Percentiles rank a stretch among this genome's conserved stretches.
Evolutionary conservation across 2,329 filamentous ascomycete species (phyloP).

Genomic region (Botrytis aclada): DNA sequence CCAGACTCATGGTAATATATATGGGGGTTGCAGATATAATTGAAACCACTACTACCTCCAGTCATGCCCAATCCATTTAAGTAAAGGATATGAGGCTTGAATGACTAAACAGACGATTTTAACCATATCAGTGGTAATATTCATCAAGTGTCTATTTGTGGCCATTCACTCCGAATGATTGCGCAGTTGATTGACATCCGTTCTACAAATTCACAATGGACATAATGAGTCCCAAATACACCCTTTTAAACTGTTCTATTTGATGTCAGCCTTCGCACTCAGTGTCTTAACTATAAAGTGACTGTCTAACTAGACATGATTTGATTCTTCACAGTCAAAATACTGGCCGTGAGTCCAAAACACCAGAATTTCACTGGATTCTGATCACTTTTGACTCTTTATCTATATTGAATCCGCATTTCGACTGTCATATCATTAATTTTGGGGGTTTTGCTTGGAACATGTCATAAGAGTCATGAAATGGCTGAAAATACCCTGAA

Average conservation of each 20-base stretch:
- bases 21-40: neutral
- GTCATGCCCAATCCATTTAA: neutral
- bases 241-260: too few relatives aligned
- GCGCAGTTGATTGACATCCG: too few relatives aligned
- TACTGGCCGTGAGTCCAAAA: neutral
- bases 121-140: too few relatives aligned
- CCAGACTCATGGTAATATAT: neutral
- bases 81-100: neutral
- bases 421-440: neutral
- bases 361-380: neutral
- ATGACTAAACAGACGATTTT: too few relatives aligned
- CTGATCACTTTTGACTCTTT: neutral
- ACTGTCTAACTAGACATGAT: neutral
- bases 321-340: neutral
- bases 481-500: neutral
- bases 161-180: neutral
- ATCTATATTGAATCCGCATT: neutral
- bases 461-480: neutral
- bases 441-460: neutral
- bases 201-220: neutral
- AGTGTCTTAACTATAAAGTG: too few relatives aligned
- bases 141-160: rapidly evolving
- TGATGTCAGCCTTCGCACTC: too few relatives aligned
- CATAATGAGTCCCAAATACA: neutral
- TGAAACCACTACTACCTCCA: neutral